A percentile compares a stretch with the other conserved stretches of the same genome.
phyloP scores from a whole-genome alignment of 2,329 filamentous ascomycete genomes.

The Talaromyces verruculosus region DNA sequence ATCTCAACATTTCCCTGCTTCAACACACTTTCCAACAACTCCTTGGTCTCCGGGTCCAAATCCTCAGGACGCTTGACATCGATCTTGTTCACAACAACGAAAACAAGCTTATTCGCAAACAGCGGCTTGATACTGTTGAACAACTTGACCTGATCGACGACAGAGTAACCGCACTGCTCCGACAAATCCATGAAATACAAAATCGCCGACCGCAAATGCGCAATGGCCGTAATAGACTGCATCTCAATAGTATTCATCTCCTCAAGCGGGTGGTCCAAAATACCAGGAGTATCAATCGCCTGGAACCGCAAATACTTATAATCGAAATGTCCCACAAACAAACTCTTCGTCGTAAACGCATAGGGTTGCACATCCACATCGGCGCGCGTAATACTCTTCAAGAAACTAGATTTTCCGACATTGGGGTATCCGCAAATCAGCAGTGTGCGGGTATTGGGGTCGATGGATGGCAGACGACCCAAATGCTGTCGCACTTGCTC shows the following conservation, averaged over 20 bases:
- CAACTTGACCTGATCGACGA: constrained; percentile 86
- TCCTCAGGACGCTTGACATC: constrained; percentile 87
- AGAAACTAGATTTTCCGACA: constrained; percentile 93
- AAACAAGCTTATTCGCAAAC: constrained; percentile 96
- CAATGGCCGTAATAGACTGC: constrained; percentile 97
- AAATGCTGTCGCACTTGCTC: constrained; percentile 97
- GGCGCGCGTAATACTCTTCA: constrained; percentile 86
- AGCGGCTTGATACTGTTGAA: constrained; percentile 97
- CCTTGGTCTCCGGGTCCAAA: constrained; percentile 73
- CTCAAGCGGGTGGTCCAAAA: constrained; percentile 93
- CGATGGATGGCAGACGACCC: constrained; percentile 95
- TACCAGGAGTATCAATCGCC: constrained; percentile 97
- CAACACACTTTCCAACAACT: constrained; percentile 73
- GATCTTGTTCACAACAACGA: constrained; percentile 97
- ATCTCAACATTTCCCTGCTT: constrained; percentile 90
- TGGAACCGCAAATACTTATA: constrained; percentile 90
- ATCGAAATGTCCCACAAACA: constrained; percentile 97
- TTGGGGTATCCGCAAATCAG: constrained; percentile 98
- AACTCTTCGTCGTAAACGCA: constrained; percentile 95
- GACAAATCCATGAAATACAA: constrained; percentile 98
- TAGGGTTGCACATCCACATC: constrained; percentile 98
- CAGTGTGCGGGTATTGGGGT: constrained; percentile 93
- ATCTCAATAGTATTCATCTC: constrained; percentile 99
- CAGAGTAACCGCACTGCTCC: constrained; percentile 93
- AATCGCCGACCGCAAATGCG: constrained; percentile 90